Base-by-base conservation (phyloP, 257 asterid species). In the Apocynum venetum region DNA sequence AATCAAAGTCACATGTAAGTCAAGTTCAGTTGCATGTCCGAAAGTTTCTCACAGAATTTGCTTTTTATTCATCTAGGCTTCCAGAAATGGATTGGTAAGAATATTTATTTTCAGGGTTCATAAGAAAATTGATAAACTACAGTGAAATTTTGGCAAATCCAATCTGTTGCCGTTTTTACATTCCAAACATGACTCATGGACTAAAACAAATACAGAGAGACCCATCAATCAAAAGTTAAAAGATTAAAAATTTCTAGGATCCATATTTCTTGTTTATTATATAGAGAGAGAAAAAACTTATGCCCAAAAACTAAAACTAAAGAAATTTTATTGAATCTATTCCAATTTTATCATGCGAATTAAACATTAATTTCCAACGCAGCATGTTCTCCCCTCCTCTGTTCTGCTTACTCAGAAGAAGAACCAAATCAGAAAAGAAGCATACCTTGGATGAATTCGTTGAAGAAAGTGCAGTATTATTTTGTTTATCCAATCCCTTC, bases 401-500 rank as follows among this genome's bases (percentile, higher is more conserved):
- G 65, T 7, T 59, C 0, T 35, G 3, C 14, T 31, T 19, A 6
- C 66, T 25, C 38, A 59, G 63, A 61, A 31, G 61, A 46, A 64
- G 64, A 47, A n/a, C 1, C 4, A 77, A 53, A 51, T 8, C 11
- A 19, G 2, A 51, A 4, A 70, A 44, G 2, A 17, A 43, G 2
- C n/a, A 4, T 86, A 92, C 97, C 97, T 92, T 92, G 12, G 88
- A 46, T 3, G 89, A 82, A 83, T 82, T 90, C 6, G 90, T 74
- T 2, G 91, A 77, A 73, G 91, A 84, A 83, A 83, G 41, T 5
- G 78, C 69, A 70, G 36, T 72, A 74, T 60, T 73, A 43, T 85
- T 59, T 72, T 83, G 90, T 75, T 83, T 81, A 59, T 88, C 91
- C 53, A 75, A 40, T 73, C 79, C 82, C 78, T 87, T 83, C 12